Percentiles rank a stretch among this genome's conserved stretches.
These are phyloP conservation scores for Globisporangium recalcitrans DNA, from an alignment of 352 stramenopile genomes.

Conservation along the genomic window DNA sequence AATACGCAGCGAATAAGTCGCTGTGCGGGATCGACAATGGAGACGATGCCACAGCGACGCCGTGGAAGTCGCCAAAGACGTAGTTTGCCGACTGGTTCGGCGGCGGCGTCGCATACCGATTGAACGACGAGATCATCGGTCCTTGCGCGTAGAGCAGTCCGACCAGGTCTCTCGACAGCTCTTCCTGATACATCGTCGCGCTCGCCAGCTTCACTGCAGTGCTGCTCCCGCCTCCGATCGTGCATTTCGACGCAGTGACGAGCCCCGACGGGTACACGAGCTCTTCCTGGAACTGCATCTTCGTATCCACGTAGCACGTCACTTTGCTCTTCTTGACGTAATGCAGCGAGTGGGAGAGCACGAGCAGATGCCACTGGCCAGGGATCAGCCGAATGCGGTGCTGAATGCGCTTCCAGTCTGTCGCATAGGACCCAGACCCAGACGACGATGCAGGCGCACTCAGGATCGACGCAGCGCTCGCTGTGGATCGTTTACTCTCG, in stretches of 20 bases:
- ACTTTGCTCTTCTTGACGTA: constrained; percentile 87
- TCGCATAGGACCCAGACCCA: constrained; percentile 6
- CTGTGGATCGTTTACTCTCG: constrained; percentile 14
- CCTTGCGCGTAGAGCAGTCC: constrained; percentile 57
- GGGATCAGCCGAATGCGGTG: constrained; percentile 28
- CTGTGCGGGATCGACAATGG: constrained; percentile 36
- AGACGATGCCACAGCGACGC: constrained; percentile 35
- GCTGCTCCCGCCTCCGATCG: constrained; percentile 46
- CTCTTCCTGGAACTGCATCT: constrained; percentile 63
- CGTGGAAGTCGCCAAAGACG: constrained; percentile 48
- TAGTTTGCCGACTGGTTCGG: constrained; percentile 18
- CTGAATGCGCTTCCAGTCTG: constrained; percentile 65
- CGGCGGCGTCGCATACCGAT: constrained; percentile 32
- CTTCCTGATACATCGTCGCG: constrained; percentile 79
- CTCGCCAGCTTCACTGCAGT: constrained; percentile 46
- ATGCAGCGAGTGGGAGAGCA: constrained; percentile 72
- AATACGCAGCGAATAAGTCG: constrained; percentile 33
- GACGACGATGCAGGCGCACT: constrained; percentile 20
- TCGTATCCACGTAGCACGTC: constrained; percentile 60
- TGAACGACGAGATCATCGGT: constrained; percentile 55
- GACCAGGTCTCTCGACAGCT: constrained; percentile 46
- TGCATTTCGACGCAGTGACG: constrained; percentile 70
- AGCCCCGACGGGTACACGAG: constrained; percentile 72
- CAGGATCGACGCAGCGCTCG: constrained; percentile 31
- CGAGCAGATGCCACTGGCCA: constrained; percentile 64